phyloP scores from a whole-genome alignment of 768 basidiomycete species.

The Mycena chlorophos region DNA sequence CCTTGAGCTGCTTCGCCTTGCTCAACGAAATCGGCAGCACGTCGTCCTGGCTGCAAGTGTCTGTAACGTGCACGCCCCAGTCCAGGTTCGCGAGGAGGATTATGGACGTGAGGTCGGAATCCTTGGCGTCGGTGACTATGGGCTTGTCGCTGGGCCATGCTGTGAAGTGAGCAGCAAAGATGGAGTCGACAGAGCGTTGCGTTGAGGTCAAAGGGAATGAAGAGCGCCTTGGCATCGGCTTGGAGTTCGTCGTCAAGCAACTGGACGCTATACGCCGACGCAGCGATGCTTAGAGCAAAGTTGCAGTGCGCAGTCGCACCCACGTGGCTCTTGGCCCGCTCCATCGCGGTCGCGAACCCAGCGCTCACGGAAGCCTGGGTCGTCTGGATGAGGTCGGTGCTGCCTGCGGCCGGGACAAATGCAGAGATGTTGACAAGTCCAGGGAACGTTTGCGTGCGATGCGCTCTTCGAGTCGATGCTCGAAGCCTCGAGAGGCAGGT shows the following conservation, averaged over 20 bases:
- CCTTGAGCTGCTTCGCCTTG: no score
- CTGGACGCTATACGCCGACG: constrained; percentile 65
- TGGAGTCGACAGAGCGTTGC: no score
- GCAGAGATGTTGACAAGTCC: constrained; percentile 86
- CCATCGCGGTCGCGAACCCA: constrained; percentile 85
- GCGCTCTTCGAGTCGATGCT: no score
- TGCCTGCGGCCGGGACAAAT: constrained; percentile 69
- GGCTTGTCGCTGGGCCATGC: no score
- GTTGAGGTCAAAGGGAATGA: no score
- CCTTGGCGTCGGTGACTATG: no score
- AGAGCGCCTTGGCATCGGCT: constrained; percentile 76
- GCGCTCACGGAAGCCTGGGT: constrained; percentile 83
- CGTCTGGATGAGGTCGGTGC: constrained; percentile 61
- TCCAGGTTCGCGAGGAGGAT: constrained; percentile 96
- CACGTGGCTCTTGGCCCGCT: constrained; percentile 66
- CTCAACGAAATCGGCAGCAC: constrained; percentile 87
- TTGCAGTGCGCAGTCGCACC: constrained; percentile 76
- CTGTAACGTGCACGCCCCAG: constrained; percentile 86
- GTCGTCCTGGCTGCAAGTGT: constrained; percentile 85
- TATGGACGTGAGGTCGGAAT: no score
- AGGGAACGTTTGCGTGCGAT: no score
- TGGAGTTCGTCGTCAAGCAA: constrained; percentile 70
- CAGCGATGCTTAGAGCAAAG: constrained; percentile 80
- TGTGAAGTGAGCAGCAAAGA: no score
- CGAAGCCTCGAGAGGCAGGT: no score